Evolutionary conservation across 2,329 filamentous ascomycete genomes (phyloP).

Genomic region (Cadophora gregata): DNA sequence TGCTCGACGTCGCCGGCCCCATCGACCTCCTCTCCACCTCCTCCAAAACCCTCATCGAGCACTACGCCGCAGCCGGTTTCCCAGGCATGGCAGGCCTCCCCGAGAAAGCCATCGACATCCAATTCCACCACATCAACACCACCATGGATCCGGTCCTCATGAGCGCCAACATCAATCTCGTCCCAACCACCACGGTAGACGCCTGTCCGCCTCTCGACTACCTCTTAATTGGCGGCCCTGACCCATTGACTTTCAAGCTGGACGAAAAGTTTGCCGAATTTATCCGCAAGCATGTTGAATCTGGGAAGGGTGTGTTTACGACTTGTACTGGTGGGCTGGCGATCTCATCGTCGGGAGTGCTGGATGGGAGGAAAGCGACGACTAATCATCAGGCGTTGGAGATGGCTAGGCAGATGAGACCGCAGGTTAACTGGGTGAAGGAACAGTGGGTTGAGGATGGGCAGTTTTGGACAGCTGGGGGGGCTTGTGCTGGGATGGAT

Average conservation of each 20-base stretch:
- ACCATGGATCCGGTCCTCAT: slow-evolving; percentile 27
- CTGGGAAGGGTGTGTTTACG: slow-evolving; percentile 47
- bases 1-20: slow-evolving; percentile 38
- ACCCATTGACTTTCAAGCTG: slow-evolving; percentile 40
- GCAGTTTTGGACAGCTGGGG: slow-evolving; percentile 54
- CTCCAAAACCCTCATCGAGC: slow-evolving; percentile 23
- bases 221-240: slow-evolving; percentile 47
- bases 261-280: slow-evolving; percentile 43
- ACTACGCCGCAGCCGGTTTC: not conserved
- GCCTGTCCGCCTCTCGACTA: slow-evolving; percentile 48
- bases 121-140: slow-evolving; percentile 38
- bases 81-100: slow-evolving; percentile 20
- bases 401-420: slow-evolving; percentile 43
- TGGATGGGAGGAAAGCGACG: slow-evolving; percentile 52
- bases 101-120: slow-evolving; percentile 34
- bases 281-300: slow-evolving; percentile 45
- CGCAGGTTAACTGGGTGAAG: slow-evolving; percentile 52
- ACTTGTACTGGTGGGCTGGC: slow-evolving; percentile 48
- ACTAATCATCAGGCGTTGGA: slow-evolving; percentile 48
- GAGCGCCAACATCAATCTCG: slow-evolving; percentile 24
- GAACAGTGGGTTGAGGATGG: slow-evolving; percentile 53
- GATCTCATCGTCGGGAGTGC: slow-evolving; percentile 45
- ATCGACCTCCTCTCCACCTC: slow-evolving; percentile 37
- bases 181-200: slow-evolving; percentile 39
- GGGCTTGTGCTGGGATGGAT: slow-evolving; percentile 52